These are phyloP conservation scores for Penicillium sp. DNA, from an alignment of 2,329 filamentous ascomycete genomes.

Conservation along the genomic window DNA sequence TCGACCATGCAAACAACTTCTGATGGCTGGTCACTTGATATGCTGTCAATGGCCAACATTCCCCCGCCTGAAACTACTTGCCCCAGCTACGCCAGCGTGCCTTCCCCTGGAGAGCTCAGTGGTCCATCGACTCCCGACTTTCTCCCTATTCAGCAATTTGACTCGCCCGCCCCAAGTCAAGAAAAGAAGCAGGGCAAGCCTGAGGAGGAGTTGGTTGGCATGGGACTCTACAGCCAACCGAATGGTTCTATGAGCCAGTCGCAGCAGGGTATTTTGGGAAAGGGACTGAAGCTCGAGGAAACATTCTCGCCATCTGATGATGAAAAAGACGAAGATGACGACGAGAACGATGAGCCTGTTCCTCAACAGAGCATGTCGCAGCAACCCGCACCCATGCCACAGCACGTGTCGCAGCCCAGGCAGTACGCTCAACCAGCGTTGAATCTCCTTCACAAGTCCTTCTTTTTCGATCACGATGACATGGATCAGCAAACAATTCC, in stretches of 20 bases:
- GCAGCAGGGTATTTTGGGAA: slow-evolving; percentile 61
- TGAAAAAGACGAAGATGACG: slow-evolving; percentile 57
- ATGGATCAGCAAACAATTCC: slow-evolving; percentile 24
- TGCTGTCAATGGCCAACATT: slow-evolving; percentile 35
- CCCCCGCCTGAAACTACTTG: slow-evolving; percentile 31
- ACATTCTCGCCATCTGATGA: slow-evolving; percentile 68
- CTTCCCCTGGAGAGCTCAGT: slow-evolving; percentile 35
- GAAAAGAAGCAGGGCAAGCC: slow-evolving; percentile 55
- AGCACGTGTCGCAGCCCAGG: slow-evolving; percentile 14
- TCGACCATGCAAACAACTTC: slow-evolving; percentile 26
- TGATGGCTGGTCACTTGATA: slow-evolving; percentile 34
- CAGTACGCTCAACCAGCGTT: slow-evolving; percentile 24
- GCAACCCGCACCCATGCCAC: slow-evolving; percentile 4
- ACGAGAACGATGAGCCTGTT: slow-evolving; percentile 13
- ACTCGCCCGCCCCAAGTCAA: slow-evolving; percentile 6
- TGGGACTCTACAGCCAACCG: slow-evolving; percentile 77
- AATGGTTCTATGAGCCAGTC: slow-evolving; percentile 59
- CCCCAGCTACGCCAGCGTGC: slow-evolving; percentile 35
- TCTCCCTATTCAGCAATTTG: slow-evolving; percentile 37
- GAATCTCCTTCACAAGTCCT: slow-evolving; percentile 33
- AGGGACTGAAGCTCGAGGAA: slow-evolving; percentile 78
- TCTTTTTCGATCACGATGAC: slow-evolving; percentile 35
- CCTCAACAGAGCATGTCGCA: slow-evolving; percentile 9
- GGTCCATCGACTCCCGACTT: slow-evolving; percentile 41
- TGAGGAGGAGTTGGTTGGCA: slow-evolving; percentile 51